Evolutionary conservation across 2,329 filamentous ascomycete species (phyloP).

Genomic region (Parastagonospora nodorum): DNA sequence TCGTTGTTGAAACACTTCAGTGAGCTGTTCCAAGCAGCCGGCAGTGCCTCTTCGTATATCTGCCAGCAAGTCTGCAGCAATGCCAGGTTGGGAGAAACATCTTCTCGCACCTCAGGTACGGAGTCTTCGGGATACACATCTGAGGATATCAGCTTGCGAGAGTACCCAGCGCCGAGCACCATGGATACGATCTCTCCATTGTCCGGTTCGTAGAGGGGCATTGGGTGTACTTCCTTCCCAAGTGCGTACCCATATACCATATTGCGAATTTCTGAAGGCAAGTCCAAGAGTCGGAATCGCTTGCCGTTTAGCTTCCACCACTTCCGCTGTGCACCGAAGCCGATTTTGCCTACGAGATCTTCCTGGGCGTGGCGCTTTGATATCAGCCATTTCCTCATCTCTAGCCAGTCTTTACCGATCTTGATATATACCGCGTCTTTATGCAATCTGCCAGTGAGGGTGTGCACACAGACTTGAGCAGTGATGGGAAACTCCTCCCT

Average conservation of each 20-base stretch:
- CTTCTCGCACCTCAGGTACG: too few relatives aligned
- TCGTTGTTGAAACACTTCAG: not conserved
- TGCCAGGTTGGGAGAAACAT: not conserved
- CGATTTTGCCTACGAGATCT: not conserved
- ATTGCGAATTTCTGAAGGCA: not conserved
- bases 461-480: not conserved
- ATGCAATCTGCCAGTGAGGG: not conserved
- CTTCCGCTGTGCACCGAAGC: not conserved
- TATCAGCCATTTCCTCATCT: not conserved
- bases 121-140: too few relatives aligned
- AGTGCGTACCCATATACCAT: not conserved
- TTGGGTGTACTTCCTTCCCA: not conserved
- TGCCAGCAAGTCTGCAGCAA: not conserved
- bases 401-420: not conserved
- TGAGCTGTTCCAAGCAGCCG: not conserved
- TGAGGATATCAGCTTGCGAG: too few relatives aligned
- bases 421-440: not conserved
- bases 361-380: not conserved
- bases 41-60: not conserved
- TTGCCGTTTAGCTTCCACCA: slow-evolving; percentile 1
- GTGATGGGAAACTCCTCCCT: not conserved
- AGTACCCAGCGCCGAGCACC: too few relatives aligned
- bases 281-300: not conserved
- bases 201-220: not conserved
- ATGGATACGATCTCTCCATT: too few relatives aligned